These are phyloP conservation scores for Crithidia thermophila DNA, from an alignment of 208 protist genomes.

Conservation along the genomic window DNA sequence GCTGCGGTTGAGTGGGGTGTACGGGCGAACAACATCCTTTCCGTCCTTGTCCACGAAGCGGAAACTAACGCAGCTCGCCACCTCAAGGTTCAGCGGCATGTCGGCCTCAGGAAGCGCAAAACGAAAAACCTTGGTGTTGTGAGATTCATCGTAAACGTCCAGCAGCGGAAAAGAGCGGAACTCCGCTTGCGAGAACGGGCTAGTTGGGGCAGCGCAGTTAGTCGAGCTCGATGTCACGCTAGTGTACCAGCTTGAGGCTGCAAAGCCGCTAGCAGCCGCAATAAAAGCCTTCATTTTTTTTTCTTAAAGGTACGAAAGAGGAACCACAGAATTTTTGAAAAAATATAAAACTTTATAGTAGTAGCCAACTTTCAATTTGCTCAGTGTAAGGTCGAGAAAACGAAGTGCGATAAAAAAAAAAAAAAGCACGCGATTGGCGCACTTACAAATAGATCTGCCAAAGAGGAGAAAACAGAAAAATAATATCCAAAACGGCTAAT, in stretches of 20 bases:
- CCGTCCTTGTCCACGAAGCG: conserved; percentile 77
- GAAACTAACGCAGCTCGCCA: conserved; percentile 78
- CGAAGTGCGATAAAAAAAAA: conserved; percentile 12
- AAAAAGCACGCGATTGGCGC: neutral
- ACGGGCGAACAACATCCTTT: conserved; percentile 84
- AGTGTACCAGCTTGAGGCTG: conserved; percentile 61
- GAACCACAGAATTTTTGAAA: neutral
- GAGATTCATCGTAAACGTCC: conserved; percentile 83
- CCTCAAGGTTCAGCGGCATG: conserved; percentile 79
- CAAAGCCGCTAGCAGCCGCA: conserved; percentile 50
- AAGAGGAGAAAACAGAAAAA: conserved; percentile 6
- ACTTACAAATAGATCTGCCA: neutral
- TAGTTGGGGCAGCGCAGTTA: conserved; percentile 44
- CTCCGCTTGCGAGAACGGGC: conserved; percentile 78
- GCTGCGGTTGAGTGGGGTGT: conserved; percentile 81
- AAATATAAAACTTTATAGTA: too few relatives aligned
- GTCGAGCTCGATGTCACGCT: conserved; percentile 29
- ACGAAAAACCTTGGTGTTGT: conserved; percentile 89
- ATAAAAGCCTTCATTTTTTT: conserved; percentile 68
- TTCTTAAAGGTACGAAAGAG: neutral
- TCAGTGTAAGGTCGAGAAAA: too few relatives aligned
- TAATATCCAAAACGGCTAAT: neutral
- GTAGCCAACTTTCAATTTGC: neutral
- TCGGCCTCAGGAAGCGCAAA: conserved; percentile 86
- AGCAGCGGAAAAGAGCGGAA: conserved; percentile 81